Percentiles rank a stretch among this genome's conserved stretches.
Conservation (phyloP, 2,329 filamentous ascomycete species). For the Apiospora phragmitis region DNA sequence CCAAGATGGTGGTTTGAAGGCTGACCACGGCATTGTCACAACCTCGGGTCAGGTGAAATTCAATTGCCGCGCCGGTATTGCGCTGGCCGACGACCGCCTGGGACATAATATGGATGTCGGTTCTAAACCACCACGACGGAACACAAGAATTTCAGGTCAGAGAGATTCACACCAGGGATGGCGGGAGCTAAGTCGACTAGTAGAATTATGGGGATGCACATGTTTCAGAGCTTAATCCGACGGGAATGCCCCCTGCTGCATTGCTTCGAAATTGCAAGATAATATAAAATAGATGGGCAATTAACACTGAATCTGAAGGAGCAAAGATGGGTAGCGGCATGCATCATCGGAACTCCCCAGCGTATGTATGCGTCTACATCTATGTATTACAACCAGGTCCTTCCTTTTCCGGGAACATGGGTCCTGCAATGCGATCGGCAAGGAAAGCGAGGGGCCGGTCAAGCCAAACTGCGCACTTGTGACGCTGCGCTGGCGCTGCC, state of each 20-base stretch:
- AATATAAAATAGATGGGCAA: neutral
- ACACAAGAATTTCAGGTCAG: neutral
- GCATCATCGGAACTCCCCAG: neutral
- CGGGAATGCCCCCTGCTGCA: neutral
- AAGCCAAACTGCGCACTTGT: neutral
- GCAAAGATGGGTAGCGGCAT: neutral
- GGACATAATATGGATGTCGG: neutral
- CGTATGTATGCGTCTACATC: neutral
- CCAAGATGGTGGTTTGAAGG: neutral
- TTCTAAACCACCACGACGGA: neutral
- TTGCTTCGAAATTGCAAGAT: no score
- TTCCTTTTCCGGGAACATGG: neutral
- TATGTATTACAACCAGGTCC: neutral
- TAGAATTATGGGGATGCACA: neutral
- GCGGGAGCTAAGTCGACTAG: neutral
- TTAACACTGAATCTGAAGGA: neutral
- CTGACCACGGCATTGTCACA: neutral
- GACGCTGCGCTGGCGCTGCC: neutral
- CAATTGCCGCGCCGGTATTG: neutral
- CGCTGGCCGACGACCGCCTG: neutral
- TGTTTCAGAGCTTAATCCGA: slow-evolving; percentile 1
- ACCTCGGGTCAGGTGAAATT: neutral
- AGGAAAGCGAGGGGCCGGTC: neutral
- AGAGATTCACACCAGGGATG: neutral
- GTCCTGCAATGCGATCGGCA: neutral